Evolutionary conservation across 2,329 filamentous ascomycete species (phyloP), one percentile per base, ranked within the genome.

Genomic region (Ophiocordyceps sinensis): DNA sequence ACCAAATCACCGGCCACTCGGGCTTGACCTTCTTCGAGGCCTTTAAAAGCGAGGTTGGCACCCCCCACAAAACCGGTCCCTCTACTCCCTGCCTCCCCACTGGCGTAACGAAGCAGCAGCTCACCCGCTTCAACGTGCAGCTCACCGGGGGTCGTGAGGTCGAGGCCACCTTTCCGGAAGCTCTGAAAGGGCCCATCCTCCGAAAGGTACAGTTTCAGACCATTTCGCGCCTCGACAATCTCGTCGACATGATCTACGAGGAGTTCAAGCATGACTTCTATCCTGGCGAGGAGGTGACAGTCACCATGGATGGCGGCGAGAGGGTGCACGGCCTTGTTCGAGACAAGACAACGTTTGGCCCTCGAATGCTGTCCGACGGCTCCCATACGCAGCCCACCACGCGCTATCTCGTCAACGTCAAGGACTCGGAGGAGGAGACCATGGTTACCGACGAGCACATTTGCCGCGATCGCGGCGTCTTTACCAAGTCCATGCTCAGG

Each of bases 1-100:
- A 93, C 62, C 85, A 94, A 58, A 93, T 96, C 49, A 94, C 87
- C 12, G 91, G 91, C 41, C 89, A 94, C 59, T 93, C 87, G 28
- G 82, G 82, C 41, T 69, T 95, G 49, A 89, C 78, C 4, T 98
- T 93, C 61, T 95, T 95, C 55, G 86, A 94, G 50, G 91, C 91
- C 23, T 73, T 89, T 28, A 79, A 85, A 61, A 94, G 86, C 64
- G 87, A 95, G 76, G 86, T 93, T 72, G 49, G 79, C 17, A 67
- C 39, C 26, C 15, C 23, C 23, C 2, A 9, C 23, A 26, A 6
- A 26, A 3, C 23, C 9, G 23, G 23, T 9, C 30, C 26, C 14
- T 23, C 38, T 35, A 32, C 34, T 34, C 28, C 14, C 17, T n/a
- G 3, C 11, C 4, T 3, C 4, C 12, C 10, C 9, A 11, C 28